Conservation (phyloP, 768 basidiomycete species). For the Lactarius quietus region DNA sequence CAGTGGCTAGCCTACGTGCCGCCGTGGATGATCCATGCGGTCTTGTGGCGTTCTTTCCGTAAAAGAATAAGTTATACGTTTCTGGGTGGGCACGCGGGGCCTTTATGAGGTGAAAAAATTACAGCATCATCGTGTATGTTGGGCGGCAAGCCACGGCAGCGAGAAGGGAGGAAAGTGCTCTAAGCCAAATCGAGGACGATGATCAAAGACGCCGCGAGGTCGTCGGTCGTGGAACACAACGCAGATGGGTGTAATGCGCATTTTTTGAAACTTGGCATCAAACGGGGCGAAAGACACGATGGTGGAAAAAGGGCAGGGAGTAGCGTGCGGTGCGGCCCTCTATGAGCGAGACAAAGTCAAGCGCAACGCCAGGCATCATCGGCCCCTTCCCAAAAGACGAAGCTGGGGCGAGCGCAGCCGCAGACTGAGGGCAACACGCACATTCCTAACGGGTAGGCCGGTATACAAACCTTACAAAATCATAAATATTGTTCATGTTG, state of each 20-base stretch:
- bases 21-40: no score
- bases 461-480: not conserved
- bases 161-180: not conserved
- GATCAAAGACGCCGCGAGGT: not conserved
- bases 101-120: not conserved
- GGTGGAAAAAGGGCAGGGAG: not conserved
- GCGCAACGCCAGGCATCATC: not conserved
- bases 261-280: not conserved
- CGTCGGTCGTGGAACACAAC: not conserved
- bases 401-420: not conserved
- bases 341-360: constrained; percentile 1
- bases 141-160: not conserved
- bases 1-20: not conserved
- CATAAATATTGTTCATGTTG: not conserved
- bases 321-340: not conserved
- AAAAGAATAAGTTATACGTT: not conserved
- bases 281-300: not conserved
- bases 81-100: not conserved
- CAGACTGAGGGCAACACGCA: constrained; percentile 2
- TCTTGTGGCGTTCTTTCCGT: not conserved
- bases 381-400: not conserved
- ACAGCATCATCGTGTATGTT: not conserved
- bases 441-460: not conserved
- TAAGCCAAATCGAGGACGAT: not conserved
- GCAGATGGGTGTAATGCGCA: not conserved